Evolutionary conservation across 768 basidiomycete genomes (phyloP).

Genomic region (Strobilomyces confusus): DNA sequence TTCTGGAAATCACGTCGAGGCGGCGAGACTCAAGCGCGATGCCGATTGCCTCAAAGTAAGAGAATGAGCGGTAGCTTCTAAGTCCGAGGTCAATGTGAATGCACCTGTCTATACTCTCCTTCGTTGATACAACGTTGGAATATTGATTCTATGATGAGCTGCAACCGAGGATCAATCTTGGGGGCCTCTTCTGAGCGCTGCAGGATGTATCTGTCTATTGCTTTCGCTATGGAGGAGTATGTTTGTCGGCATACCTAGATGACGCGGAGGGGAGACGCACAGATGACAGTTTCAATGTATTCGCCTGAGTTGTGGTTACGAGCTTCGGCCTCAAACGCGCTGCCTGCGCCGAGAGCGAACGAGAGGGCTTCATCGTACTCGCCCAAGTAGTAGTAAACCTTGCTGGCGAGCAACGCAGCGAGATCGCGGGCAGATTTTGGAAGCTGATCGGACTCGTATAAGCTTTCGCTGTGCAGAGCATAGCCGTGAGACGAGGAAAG

Average conservation of each 20-base stretch:
- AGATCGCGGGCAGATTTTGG: conserved; percentile 69
- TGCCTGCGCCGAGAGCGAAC: conserved; percentile 89
- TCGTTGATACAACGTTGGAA: conserved; percentile 82
- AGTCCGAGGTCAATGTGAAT: conserved; percentile 10
- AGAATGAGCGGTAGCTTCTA: conserved; percentile 7
- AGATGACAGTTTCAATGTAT: conserved; percentile 92
- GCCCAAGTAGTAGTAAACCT: conserved; percentile 95
- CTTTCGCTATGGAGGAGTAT: conserved; percentile 61
- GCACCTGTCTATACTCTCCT: conserved; percentile 86
- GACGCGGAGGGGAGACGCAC: conserved; percentile 49
- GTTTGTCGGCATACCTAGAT: neutral
- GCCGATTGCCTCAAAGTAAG: conserved; percentile 70
- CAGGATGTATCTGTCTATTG: conserved; percentile 90
- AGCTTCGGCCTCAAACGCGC: conserved; percentile 76
- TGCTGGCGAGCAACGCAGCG: conserved; percentile 92
- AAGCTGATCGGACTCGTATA: conserved; percentile 82
- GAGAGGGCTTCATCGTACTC: conserved; percentile 94
- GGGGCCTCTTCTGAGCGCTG: conserved; percentile 55
- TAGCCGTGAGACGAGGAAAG: conserved; percentile 8
- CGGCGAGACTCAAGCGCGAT: conserved; percentile 91
- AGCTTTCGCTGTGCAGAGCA: conserved; percentile 60
- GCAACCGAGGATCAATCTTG: conserved; percentile 76
- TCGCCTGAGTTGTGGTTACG: conserved; percentile 66
- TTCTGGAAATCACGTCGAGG: conserved; percentile 76
- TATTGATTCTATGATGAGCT: conserved; percentile 84